These are phyloP conservation scores for Penicillium sp. DNA, from an alignment of 2,329 filamentous ascomycete genomes.

Conservation along the genomic window DNA sequence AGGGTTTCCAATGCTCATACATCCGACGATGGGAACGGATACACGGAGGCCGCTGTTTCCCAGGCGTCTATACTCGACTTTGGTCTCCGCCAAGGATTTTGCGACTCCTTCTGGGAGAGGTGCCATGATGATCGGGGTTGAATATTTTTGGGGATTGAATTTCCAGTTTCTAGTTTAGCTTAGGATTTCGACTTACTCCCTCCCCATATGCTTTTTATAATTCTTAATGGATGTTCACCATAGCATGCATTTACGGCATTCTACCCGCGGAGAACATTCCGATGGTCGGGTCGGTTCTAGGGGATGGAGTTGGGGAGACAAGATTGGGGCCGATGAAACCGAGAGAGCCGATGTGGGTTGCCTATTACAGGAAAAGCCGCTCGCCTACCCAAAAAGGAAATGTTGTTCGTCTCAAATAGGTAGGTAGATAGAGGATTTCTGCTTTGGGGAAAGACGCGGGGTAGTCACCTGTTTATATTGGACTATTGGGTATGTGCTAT, in stretches of 20 bases:
- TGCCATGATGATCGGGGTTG: not conserved
- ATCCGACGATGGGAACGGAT: conserved; percentile 10
- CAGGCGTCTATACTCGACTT: conserved; percentile 1
- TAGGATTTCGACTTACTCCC: not conserved
- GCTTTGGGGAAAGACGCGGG: not conserved
- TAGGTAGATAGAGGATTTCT: not conserved
- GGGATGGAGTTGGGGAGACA: not conserved
- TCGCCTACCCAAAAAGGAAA: not conserved
- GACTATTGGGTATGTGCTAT: too few species aligned
- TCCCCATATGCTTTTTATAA: not conserved
- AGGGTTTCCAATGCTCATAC: conserved; percentile 7
- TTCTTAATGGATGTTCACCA: not conserved
- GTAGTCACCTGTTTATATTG: not conserved
- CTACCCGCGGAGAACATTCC: not conserved
- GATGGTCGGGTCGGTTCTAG: conserved; percentile 1
- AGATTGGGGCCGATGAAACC: not conserved
- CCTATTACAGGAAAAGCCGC: not conserved
- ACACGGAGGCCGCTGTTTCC: conserved; percentile 10
- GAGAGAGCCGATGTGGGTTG: not conserved
- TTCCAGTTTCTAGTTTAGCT: not conserved
- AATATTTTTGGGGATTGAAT: not conserved
- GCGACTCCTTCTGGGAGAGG: not conserved
- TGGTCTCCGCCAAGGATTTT: not conserved
- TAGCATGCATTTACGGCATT: not conserved
- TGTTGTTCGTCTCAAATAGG: not conserved